Evolutionary conservation across 306 rosid species (phyloP), one percentile per base, ranked within the genome.

Genomic region (Fagus sylvatica): DNA sequence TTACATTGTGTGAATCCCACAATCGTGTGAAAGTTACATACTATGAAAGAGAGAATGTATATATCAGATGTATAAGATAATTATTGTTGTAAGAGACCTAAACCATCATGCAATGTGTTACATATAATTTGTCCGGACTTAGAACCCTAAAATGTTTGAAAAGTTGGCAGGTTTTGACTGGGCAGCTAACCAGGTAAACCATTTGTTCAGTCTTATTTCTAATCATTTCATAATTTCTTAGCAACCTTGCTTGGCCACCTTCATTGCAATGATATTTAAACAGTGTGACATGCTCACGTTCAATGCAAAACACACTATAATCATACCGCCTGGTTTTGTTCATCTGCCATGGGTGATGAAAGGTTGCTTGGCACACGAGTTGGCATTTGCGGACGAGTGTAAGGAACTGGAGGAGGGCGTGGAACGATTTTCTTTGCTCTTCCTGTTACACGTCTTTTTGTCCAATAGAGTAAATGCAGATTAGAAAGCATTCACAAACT

Each of bases 391-490:
- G 80, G 89, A 34, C 61, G 81, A 17, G 85, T 55, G 72, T 87
- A 88, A 48, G 87, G 90, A 59, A 78, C 71, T 6, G 97, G 97
- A 46, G 97, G 97, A 78, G 97, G 86, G 67, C 89, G 90, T 49
- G 97, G 86, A 73, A 77, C 70, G 11, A 88, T 80, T 78, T 77
- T 88, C 82, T 78, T 92, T 4, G 91, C 86, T 69, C 85, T 90
- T 60, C 97, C 97, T 28, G 87, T 83, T 10, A 36, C 82, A 6
- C 55, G 94, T 30, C 98, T n/a, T 94, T 56, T 79, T 87, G 53
- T 76, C 71, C 84, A 69, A 64, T 6, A 49, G 53, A 39, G 46
- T 13, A 41, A 17, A 66, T 30, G 46, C 34, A 1, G 7, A 68
- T 79, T 30, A 84, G 76, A 39, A 49, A 55, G 17, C 56, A 67